Conservation (phyloP, 2,329 filamentous ascomycete species). For the Mycocentrospora acerina region DNA sequence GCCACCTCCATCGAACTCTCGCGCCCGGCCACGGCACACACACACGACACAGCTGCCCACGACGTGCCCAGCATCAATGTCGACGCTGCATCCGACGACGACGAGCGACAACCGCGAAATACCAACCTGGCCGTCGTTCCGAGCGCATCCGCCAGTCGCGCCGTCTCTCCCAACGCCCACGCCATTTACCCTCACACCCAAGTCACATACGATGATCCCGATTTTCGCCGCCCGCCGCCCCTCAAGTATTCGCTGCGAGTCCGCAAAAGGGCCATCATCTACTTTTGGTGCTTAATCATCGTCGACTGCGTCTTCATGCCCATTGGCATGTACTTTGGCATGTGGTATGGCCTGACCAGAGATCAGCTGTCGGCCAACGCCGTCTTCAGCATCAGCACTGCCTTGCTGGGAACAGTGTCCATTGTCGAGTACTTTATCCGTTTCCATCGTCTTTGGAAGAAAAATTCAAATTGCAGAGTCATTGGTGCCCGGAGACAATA, state of each 20-base stretch:
- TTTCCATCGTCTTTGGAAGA: conserved; percentile 52
- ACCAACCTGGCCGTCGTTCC: conserved; percentile 15
- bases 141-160: conserved; percentile 25
- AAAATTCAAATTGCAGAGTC: conserved; percentile 55
- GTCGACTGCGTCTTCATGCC: conserved; percentile 61
- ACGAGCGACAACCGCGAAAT: conserved; percentile 15
- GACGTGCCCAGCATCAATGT: conserved; percentile 23
- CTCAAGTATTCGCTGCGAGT: conserved; percentile 58
- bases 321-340: conserved; percentile 60
- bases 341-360: conserved; percentile 58
- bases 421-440: conserved; percentile 58
- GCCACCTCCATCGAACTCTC: conserved; percentile 13
- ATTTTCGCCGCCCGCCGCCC: conserved; percentile 50
- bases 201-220: conserved; percentile 42
- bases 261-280: conserved; percentile 57
- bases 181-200: conserved; percentile 45
- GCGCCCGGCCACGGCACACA: conserved; percentile 9
- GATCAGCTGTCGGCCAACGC: conserved; percentile 51
- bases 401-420: conserved; percentile 53
- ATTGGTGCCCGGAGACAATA: conserved; percentile 49
- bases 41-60: conserved; percentile 12
- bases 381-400: conserved; percentile 58
- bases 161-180: conserved; percentile 33
- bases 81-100: conserved; percentile 15
- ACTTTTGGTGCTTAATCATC: conserved; percentile 62